Evolutionary conservation across 2,329 filamentous ascomycete genomes (phyloP).

Genomic region (Botryotinia calthae): DNA sequence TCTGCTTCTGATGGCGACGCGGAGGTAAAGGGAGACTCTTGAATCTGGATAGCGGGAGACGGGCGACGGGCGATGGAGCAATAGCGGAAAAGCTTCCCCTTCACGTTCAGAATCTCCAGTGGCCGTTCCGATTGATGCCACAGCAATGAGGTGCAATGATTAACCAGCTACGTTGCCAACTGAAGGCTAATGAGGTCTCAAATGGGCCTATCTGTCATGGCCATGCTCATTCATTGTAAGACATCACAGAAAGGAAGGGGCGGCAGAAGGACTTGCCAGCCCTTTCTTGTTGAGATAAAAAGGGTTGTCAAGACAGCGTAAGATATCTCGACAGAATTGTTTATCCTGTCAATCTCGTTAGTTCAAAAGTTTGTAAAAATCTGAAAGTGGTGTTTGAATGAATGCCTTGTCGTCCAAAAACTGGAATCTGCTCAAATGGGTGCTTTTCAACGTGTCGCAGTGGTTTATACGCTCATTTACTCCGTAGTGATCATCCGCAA

Average conservation of each 20-base stretch:
- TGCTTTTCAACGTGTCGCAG: not conserved
- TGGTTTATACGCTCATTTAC: not conserved
- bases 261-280: not conserved
- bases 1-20: not conserved
- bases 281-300: not conserved
- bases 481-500: not conserved
- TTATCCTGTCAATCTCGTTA: not conserved
- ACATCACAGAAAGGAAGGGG: fast-evolving
- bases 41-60: fast-evolving
- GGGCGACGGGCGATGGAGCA: not conserved
- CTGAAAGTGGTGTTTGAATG: fast-evolving
- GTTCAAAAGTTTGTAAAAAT: not conserved
- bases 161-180: not conserved
- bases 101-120: not conserved
- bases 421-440: fast-evolving
- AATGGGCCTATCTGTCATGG: not conserved
- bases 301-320: fast-evolving
- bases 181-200: not conserved
- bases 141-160: not conserved
- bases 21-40: no score
- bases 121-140: not conserved
- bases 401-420: no score
- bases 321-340: no score
- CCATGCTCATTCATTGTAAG: not conserved
- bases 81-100: not conserved